Evolutionary conservation across 2,329 filamentous ascomycete species (phyloP), one percentile per base, ranked within the genome.

Genomic region (Penicillium sp.): DNA sequence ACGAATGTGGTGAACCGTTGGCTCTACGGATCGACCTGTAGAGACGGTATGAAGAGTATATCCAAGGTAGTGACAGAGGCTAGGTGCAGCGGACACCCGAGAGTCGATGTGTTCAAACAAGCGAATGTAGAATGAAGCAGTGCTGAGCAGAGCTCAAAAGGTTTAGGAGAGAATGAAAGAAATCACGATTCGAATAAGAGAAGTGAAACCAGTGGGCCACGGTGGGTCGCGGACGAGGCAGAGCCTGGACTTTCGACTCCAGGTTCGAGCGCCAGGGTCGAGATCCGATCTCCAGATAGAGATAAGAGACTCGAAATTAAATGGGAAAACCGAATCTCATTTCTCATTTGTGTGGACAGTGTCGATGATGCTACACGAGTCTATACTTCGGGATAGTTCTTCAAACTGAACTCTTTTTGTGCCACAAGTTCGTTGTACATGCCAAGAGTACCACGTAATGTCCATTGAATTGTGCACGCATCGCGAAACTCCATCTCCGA

Each of bases 161-260:
- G 39, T n/a, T 8, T n/a, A 39, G 9, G 18, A 21, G 18, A 29
- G 24, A 18, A 23, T n/a, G n/a, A 31, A 31, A 41, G 46, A 21
- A 10, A 13, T 13, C 16, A 51, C 36, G 36, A 45, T 42, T 16
- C 3, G 8, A 16, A 18, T 18, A 24, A 34, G 7, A 49, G 16
- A 29, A 41, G 36, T 51, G 54, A 55, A 57, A 57, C 47, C 4
- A 42, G 58, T 60, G 58, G 58, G 51, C 44, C 55, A 6, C 28
- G 41, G 58, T 49, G 47, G 47, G 53, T 41, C 44, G 16, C 42
- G 16, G 38, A 41, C 10, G 13, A 16, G 34, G 42, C 42, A 36
- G 13, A 47, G 47, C 38, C 47, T 53, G 51, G 53, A 47, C 21
- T 26, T 16, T 16, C 10, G 18, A 9, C 16, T 21, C 16, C 18